Evolutionary conservation across 2,329 filamentous ascomycete species (phyloP), one percentile per base, ranked within the genome.

Genomic region (Botrytis pseudocinerea): DNA sequence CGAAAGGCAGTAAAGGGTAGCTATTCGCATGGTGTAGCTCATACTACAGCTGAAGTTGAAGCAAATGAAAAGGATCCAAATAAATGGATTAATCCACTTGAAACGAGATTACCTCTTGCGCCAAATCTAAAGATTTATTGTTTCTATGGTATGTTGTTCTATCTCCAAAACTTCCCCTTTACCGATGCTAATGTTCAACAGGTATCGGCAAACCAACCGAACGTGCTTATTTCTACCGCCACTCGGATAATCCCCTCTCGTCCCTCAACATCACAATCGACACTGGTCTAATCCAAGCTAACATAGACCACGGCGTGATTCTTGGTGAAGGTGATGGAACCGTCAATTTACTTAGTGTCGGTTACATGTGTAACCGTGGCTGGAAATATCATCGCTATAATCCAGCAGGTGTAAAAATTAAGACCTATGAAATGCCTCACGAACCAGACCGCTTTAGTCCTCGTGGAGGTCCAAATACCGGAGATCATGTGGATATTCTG

Each of bases 311-410:
- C 76, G 96, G 96, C 38, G 94, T 99, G n/a, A 87, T 97, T 48
- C 92, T 98, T 87, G 95, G 95, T 54, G 96, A 98, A 82, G 96
- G 96, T 6, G 96, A 99, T 78, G 96, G 96, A 1, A 99, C 96
- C 0, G 96, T 99, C 60, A 97, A 95, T 76, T 83, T 99, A n/a
- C 84, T 99, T 18, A 97, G 93, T 78, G 90, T 90, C 0, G 96
- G 95, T 2, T 99, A 98, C 82, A 98, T 99, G 96, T 99, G 96
- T 82, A 92, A 94, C 78, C 94, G 92, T 78, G 96, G 96, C 4
- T 99, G 96, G 96, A 90, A 91, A 73, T 92, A 98, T 82, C 94
- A 94, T 82, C 88, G 96, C 51, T 99, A 97, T 82, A 99, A 99
- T 79, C 96, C 96, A 0, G 92, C 94, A 0, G 91, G 91, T 2